Percentiles rank a stretch among this genome's conserved stretches.
Conservation (phyloP, 1,284 basidiomycete species). For the Phaffia rhodozyma region DNA sequence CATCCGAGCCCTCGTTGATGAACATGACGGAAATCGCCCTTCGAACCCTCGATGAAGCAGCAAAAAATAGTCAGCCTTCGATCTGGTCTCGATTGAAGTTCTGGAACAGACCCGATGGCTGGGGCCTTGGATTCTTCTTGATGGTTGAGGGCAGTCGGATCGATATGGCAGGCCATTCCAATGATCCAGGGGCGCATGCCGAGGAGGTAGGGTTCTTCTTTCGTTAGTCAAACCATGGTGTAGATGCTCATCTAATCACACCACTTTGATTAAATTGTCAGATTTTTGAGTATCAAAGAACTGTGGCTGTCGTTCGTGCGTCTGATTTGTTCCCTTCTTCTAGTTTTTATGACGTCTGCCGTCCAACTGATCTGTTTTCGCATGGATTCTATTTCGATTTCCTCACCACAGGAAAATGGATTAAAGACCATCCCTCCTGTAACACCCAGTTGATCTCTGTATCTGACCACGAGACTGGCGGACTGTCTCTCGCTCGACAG, state of each 20-base stretch:
- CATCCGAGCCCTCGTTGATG: conserved; percentile 26
- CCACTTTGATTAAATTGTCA: too few relatives aligned
- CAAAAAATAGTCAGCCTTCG: background rate
- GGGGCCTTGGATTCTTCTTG: conserved; percentile 27
- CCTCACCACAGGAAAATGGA: background rate
- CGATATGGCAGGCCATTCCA: conserved; percentile 22
- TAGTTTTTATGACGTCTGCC: conserved; percentile 19
- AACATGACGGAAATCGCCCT: conserved; percentile 31
- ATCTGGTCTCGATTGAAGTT: conserved; percentile 11
- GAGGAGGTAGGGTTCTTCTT: conserved; percentile 20
- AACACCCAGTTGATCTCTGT: conserved; percentile 2
- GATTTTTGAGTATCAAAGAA: conserved; percentile 33
- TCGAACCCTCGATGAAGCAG: conserved; percentile 22
- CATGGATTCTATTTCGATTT: background rate
- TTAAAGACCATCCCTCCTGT: background rate
- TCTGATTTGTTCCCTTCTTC: conserved; percentile 20
- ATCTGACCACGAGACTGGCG: conserved; percentile 34
- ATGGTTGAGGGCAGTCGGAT: conserved; percentile 22
- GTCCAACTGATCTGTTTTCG: background rate
- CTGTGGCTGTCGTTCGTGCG: conserved; percentile 30
- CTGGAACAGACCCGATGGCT: conserved; percentile 18
- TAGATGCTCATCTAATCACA: too few relatives aligned
- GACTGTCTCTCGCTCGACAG: conserved; percentile 33
- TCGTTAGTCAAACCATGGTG: too few relatives aligned
- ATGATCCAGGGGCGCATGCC: conserved; percentile 29